Percentiles rank a stretch among this genome's conserved stretches.
phyloP scores from a whole-genome alignment of 164 flowering plant genomes.

The Magnolia sinica region DNA sequence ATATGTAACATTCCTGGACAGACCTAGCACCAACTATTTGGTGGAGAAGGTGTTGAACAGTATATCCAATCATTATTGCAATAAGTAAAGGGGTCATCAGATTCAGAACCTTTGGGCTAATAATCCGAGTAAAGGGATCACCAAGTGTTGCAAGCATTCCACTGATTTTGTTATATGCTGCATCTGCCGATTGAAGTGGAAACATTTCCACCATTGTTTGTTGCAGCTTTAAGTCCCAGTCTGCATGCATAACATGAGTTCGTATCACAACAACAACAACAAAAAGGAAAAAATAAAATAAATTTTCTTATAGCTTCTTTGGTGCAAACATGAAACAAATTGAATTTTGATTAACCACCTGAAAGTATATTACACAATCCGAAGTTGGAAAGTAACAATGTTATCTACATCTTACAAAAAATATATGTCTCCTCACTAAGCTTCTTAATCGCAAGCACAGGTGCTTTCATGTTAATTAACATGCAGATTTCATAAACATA shows the following conservation, averaged over 20 bases:
- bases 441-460: background rate
- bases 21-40: too few relatives aligned
- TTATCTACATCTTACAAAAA: background rate
- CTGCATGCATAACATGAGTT: conserved; percentile 31
- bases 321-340: background rate
- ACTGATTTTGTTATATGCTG: conserved; percentile 81
- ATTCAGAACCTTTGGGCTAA: conserved; percentile 82
- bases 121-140: conserved; percentile 90
- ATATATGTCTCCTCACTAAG: background rate
- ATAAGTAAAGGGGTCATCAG: background rate
- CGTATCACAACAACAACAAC: background rate
- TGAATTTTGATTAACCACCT: background rate
- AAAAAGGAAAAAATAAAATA: background rate
- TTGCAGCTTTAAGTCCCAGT: conserved; percentile 92
- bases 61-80: background rate
- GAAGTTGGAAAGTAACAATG: background rate
- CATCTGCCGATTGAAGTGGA: conserved; percentile 87
- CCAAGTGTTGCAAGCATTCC: conserved; percentile 95
- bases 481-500: background rate
- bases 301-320: background rate
- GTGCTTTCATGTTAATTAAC: background rate
- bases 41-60: background rate
- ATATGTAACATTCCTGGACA: background rate
- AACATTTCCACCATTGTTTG: conserved; percentile 99
- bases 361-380: background rate